These are phyloP conservation scores for Globisporangium solare DNA, from an alignment of 352 stramenopile genomes.

Conservation along the genomic window DNA sequence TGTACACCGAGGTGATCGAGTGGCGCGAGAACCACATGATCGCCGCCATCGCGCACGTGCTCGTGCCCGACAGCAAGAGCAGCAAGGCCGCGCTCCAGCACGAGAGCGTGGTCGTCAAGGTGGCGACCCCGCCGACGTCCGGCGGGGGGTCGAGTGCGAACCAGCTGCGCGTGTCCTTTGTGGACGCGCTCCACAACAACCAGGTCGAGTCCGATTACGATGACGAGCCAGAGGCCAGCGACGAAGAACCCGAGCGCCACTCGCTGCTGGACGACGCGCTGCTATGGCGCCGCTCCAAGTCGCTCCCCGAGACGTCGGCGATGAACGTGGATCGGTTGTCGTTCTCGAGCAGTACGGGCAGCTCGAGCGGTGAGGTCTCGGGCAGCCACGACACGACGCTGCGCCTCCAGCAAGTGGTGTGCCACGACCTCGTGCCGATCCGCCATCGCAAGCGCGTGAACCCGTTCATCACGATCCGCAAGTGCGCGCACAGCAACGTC, in stretches of 20 bases:
- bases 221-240: not conserved
- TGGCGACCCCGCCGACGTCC: slow-evolving; percentile 5
- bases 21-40: slow-evolving; percentile 40
- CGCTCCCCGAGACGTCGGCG: slow-evolving; percentile 5
- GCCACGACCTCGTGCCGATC: slow-evolving; percentile 34
- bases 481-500: slow-evolving; percentile 16
- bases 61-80: slow-evolving; percentile 31
- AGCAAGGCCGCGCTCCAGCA: slow-evolving; percentile 27
- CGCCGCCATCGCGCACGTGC: slow-evolving; percentile 38
- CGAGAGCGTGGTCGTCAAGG: slow-evolving; percentile 17
- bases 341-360: slow-evolving; percentile 10
- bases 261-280: slow-evolving; percentile 18
- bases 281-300: slow-evolving; percentile 8
- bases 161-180: slow-evolving; percentile 20
- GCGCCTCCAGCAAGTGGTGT: slow-evolving; percentile 38
- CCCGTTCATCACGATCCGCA: slow-evolving; percentile 45
- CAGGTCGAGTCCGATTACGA: not conserved
- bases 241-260: slow-evolving; percentile 26
- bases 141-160: slow-evolving; percentile 1
- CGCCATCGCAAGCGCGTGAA: slow-evolving; percentile 54
- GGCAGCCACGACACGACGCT: slow-evolving; percentile 22
- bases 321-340: slow-evolving; percentile 2
- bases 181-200: slow-evolving; percentile 5
- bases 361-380: slow-evolving; percentile 5
- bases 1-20: slow-evolving; percentile 67